phyloP scores from a whole-genome alignment of 164 flowering plant species.

The Annona squamosa region DNA sequence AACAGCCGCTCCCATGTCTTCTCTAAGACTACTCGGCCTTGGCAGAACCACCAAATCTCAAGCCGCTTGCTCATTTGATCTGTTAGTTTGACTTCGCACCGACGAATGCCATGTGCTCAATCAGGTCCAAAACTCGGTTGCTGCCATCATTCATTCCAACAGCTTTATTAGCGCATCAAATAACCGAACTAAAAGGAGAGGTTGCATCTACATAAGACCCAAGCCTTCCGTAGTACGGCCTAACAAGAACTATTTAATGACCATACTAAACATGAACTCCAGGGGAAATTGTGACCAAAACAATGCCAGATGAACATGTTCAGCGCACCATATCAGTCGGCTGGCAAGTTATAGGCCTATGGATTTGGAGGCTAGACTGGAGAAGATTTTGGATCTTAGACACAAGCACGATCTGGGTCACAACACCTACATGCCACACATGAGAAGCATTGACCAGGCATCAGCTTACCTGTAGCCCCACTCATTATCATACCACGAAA shows the following conservation, averaged over 20 bases:
- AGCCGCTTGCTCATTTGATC: slow-evolving; percentile 1
- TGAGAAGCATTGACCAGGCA: too few species aligned
- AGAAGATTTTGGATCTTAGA: background rate
- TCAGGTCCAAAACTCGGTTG: slow-evolving; percentile 33
- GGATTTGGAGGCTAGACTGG: background rate
- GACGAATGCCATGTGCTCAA: slow-evolving; percentile 35
- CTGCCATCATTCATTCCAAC: slow-evolving; percentile 9
- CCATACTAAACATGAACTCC: too few species aligned
- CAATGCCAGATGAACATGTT: too few species aligned
- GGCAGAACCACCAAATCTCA: background rate
- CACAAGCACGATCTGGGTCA: background rate
- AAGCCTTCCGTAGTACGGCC: background rate
- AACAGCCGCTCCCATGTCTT: background rate
- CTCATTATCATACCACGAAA: slow-evolving; percentile 95
- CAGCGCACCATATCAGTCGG: background rate
- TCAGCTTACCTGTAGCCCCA: slow-evolving; percentile 93
- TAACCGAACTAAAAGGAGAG: background rate
- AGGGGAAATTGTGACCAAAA: too few species aligned
- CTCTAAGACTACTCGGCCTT: background rate
- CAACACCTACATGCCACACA: background rate
- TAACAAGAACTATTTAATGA: too few species aligned
- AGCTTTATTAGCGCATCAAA: background rate
- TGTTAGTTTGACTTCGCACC: slow-evolving; percentile 12
- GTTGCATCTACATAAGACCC: background rate
- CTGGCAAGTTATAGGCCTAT: background rate